A percentile compares a stretch with the other conserved stretches of the same genome.
Evolutionary conservation across 1,139 yeast genomes (phyloP).

Genomic region (Lodderomyces oxycetoniae): DNA sequence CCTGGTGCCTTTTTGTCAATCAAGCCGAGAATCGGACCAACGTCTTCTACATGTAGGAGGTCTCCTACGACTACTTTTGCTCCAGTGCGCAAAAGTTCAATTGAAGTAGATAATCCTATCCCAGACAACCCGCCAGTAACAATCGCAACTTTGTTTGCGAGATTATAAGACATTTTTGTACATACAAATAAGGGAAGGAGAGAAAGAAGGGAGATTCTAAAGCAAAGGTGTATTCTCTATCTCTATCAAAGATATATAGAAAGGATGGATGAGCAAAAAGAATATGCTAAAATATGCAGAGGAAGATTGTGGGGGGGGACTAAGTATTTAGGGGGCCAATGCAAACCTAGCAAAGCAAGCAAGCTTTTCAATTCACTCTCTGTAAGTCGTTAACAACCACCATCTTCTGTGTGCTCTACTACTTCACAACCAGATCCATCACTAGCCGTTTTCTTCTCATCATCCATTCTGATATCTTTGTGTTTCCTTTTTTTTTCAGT

Average conservation of each 20-base stretch:
- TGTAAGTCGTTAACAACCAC: conserved; percentile 1
- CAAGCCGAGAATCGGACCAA: conserved; percentile 9
- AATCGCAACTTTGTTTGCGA: conserved; percentile 20
- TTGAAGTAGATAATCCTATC: conserved; percentile 22
- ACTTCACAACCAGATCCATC: conserved; percentile 3
- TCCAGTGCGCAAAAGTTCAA: conserved; percentile 18
- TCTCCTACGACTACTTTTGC: conserved; percentile 19
- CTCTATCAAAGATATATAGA: too few species aligned
- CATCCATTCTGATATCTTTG: conserved; percentile 8
- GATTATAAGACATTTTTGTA: conserved; percentile 5
- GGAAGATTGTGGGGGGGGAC: conserved; percentile 1
- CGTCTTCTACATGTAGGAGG: conserved; percentile 12
- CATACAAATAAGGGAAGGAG: not conserved
- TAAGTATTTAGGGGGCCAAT: not conserved
- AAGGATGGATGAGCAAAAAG: too few species aligned
- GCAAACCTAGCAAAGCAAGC: too few species aligned
- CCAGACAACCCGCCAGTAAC: conserved; percentile 30
- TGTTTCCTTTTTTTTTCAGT: conserved; percentile 14
- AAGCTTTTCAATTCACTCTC: too few species aligned
- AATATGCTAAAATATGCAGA: not conserved
- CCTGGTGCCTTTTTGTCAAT: conserved; percentile 8
- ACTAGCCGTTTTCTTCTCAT: conserved; percentile 11
- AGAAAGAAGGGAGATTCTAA: too few species aligned
- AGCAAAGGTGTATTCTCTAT: too few species aligned
- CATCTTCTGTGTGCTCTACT: conserved; percentile 6